Evolutionary conservation across 208 protist genomes (phyloP).

Genomic region (Leishmania braziliensis): DNA sequence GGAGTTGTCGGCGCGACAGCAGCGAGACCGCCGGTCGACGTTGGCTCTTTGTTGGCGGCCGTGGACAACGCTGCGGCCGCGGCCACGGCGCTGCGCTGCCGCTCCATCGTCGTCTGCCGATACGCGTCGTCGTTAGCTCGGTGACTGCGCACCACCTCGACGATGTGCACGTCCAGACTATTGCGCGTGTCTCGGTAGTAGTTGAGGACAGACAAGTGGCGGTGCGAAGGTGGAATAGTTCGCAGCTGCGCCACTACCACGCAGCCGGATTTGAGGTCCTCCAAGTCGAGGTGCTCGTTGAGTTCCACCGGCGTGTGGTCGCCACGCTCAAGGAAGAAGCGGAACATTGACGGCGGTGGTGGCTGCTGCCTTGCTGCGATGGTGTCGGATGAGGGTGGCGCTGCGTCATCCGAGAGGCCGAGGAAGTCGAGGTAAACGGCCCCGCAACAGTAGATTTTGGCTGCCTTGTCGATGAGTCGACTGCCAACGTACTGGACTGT

Average conservation of each 20-base stretch:
- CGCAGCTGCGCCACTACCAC: conserved; percentile 62
- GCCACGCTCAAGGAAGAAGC: conserved; percentile 49
- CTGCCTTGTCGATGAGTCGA: conserved; percentile 44
- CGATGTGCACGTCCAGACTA: conserved; percentile 42
- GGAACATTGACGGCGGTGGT: conserved; percentile 28
- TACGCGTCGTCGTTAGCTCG: conserved; percentile 37
- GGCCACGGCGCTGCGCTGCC: conserved; percentile 15
- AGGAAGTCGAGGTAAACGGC: conserved; percentile 42
- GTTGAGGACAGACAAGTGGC: conserved; percentile 32
- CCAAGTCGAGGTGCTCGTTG: conserved; percentile 34
- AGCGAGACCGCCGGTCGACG: background rate
- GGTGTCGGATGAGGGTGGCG: background rate
- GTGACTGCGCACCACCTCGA: conserved; percentile 39
- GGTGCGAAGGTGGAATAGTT: conserved; percentile 37
- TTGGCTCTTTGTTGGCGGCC: background rate
- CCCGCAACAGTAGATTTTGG: conserved; percentile 43
- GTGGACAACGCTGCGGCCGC: background rate
- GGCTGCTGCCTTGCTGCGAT: background rate
- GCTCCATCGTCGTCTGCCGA: conserved; percentile 20
- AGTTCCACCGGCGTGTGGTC: conserved; percentile 31
- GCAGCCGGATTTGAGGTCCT: conserved; percentile 24
- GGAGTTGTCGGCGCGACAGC: background rate
- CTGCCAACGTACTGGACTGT: conserved; percentile 62
- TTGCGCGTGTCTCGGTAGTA: conserved; percentile 40
- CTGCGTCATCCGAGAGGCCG: conserved; percentile 20